Evolutionary conservation across 768 basidiomycete species (phyloP).

Genomic region (Boletellus ananiceps): DNA sequence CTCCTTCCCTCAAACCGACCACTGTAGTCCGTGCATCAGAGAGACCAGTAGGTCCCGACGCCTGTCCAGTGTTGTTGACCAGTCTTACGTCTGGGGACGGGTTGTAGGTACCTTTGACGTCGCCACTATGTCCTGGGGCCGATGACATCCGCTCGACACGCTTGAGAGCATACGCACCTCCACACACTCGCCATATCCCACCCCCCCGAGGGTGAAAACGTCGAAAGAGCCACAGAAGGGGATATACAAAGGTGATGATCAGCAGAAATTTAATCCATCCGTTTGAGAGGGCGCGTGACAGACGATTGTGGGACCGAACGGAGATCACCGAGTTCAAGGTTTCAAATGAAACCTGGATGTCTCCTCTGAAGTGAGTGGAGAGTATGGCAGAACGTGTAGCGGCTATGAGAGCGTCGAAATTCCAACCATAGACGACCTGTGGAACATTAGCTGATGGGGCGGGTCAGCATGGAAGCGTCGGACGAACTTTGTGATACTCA

Average conservation of each 20-base stretch:
- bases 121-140: slow-evolving; percentile 3
- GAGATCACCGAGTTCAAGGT: slow-evolving; percentile 46
- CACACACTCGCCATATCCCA: slow-evolving; percentile 71
- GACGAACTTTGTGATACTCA: slow-evolving; percentile 58
- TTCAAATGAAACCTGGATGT: slow-evolving; percentile 45
- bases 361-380: slow-evolving; percentile 38
- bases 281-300: slow-evolving; percentile 66
- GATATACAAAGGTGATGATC: slow-evolving; percentile 67
- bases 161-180: slow-evolving; percentile 72
- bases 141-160: slow-evolving; percentile 25
- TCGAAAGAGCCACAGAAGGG: slow-evolving; percentile 78
- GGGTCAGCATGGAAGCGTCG: not conserved
- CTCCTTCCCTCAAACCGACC: slow-evolving; percentile 63
- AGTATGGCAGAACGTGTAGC: slow-evolving; percentile 37
- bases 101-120: slow-evolving; percentile 2
- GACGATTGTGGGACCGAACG: slow-evolving; percentile 60
- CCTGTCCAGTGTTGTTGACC: not conserved
- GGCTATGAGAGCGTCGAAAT: slow-evolving; percentile 37
- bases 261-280: slow-evolving; percentile 67
- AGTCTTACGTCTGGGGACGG: slow-evolving; percentile 3
- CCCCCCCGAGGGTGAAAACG: slow-evolving; percentile 64
- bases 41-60: slow-evolving; percentile 27
- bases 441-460: slow-evolving; percentile 24
- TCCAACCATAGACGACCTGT: slow-evolving; percentile 58
- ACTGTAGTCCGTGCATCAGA: slow-evolving; percentile 34